Conservation (phyloP, 2,329 filamentous ascomycete species). For the Calonectria ilicicola region DNA sequence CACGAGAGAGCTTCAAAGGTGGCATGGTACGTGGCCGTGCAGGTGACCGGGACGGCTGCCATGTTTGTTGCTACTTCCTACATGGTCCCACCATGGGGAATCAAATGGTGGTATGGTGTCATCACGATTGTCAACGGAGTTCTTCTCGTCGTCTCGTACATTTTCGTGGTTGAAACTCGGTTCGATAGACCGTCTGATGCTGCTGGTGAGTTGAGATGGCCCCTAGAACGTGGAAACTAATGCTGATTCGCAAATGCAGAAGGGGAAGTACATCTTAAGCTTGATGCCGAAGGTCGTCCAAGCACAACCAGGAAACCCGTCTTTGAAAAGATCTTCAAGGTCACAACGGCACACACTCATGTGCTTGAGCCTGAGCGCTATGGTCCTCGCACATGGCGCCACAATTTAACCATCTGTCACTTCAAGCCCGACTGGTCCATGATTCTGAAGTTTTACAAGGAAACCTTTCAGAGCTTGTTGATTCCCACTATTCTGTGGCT, state of each 20-base stretch:
- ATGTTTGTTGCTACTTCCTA: conserved; percentile 36
- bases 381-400: conserved; percentile 29
- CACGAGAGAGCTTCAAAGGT: conserved; percentile 32
- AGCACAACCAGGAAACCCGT: background rate
- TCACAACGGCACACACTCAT: conserved; percentile 23
- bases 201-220: background rate
- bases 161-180: conserved; percentile 34
- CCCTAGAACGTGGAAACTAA: background rate
- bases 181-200: conserved; percentile 10
- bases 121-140: conserved; percentile 31
- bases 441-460: conserved; percentile 29
- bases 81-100: conserved; percentile 27
- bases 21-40: conserved; percentile 31
- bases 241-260: background rate
- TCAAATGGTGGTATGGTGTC: conserved; percentile 39
- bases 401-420: conserved; percentile 37
- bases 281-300: background rate
- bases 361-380: conserved; percentile 14
- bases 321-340: background rate
- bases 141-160: conserved; percentile 8
- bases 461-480: conserved; percentile 27
- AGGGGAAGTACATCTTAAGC: background rate
- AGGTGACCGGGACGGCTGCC: conserved; percentile 24
- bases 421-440: conserved; percentile 29
- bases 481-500: conserved; percentile 38